These are phyloP conservation scores for Lactarius sanguifluus DNA, from an alignment of 768 basidiomycete genomes.

Conservation along the genomic window DNA sequence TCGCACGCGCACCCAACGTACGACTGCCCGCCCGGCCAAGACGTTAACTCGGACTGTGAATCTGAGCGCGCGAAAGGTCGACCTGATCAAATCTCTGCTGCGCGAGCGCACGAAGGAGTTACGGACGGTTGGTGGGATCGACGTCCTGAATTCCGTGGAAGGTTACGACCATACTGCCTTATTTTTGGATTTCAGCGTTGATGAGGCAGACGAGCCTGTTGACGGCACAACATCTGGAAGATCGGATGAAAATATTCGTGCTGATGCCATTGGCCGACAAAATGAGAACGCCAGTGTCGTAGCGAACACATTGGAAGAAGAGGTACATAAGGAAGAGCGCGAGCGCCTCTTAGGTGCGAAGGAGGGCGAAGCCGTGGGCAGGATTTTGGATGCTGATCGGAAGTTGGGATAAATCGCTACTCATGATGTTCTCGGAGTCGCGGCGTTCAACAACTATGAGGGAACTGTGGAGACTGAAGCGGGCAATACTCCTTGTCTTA, in stretches of 20 bases:
- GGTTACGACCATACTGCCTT: constrained; percentile 18
- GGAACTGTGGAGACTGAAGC: background rate
- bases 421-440: constrained; percentile 13
- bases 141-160: constrained; percentile 26
- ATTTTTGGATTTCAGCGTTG: constrained; percentile 18
- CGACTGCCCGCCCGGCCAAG: background rate
- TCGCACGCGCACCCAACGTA: constrained; percentile 5
- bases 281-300: constrained; percentile 12
- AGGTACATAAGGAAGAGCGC: constrained; percentile 30
- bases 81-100: constrained; percentile 27
- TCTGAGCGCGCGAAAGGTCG: background rate
- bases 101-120: constrained; percentile 25
- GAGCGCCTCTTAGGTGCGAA: constrained; percentile 35
- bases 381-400: constrained; percentile 33
- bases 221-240: background rate
- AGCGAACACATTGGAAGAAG: constrained; percentile 28
- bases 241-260: constrained; percentile 20
- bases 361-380: constrained; percentile 36
- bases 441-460: constrained; percentile 5
- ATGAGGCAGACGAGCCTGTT: constrained; percentile 18
- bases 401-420: constrained; percentile 14
- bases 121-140: constrained; percentile 24
- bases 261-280: constrained; percentile 5
- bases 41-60: background rate
- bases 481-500: background rate